These are phyloP conservation scores for Microsporum audouinii DNA, from an alignment of 2,329 filamentous ascomycete genomes.

Conservation along the genomic window DNA sequence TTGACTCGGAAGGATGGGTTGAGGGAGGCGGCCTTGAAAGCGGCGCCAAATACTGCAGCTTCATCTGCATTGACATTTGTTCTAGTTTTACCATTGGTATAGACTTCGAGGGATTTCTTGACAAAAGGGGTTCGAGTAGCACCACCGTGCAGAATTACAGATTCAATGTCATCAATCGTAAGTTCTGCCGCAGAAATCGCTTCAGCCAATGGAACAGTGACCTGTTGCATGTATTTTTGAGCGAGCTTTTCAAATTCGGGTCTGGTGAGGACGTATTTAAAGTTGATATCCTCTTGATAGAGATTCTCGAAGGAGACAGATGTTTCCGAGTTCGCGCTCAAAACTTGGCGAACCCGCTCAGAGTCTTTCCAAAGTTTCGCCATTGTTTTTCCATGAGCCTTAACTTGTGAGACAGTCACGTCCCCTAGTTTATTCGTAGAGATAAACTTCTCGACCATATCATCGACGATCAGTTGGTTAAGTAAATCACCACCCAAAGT, in stretches of 20 bases:
- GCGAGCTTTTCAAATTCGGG: slow-evolving; percentile 71
- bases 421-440: slow-evolving; percentile 48
- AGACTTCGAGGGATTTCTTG: slow-evolving; percentile 71
- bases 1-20: slow-evolving; percentile 96
- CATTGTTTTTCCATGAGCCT: slow-evolving; percentile 67
- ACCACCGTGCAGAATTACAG: slow-evolving; percentile 86
- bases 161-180: slow-evolving; percentile 64
- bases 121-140: slow-evolving; percentile 86
- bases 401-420: slow-evolving; percentile 37
- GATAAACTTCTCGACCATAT: slow-evolving; percentile 73
- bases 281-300: slow-evolving; percentile 75
- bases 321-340: slow-evolving; percentile 85
- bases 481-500: slow-evolving; percentile 81
- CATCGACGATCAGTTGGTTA: slow-evolving; percentile 76
- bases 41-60: slow-evolving; percentile 88
- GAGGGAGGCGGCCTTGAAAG: slow-evolving; percentile 82
- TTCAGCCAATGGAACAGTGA: slow-evolving; percentile 57
- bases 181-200: slow-evolving; percentile 65
- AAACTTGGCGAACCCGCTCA: slow-evolving; percentile 71
- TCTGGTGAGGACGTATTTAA: slow-evolving; percentile 78
- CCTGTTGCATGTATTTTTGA: slow-evolving; percentile 53
- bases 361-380: slow-evolving; percentile 90
- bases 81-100: slow-evolving; percentile 65
- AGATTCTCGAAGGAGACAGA: slow-evolving; percentile 73
- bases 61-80: slow-evolving; percentile 96